Percentiles rank a stretch among this genome's conserved stretches.
phyloP scores from a whole-genome alignment of 208 protist genomes.

The Leptomonas pyrrhocoris region DNA sequence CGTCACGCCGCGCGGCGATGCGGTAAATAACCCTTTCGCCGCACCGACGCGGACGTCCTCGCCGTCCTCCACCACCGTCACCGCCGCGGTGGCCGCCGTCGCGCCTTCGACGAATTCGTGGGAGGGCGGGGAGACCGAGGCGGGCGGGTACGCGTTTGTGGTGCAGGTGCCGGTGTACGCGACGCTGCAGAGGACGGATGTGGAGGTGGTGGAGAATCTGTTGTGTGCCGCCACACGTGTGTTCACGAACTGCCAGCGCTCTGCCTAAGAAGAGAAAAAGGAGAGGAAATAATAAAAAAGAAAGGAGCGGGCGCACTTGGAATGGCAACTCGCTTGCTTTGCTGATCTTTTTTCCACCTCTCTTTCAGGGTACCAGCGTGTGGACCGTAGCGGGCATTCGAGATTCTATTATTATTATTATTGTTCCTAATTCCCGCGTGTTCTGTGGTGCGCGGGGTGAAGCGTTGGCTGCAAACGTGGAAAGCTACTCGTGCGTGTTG shows the following conservation, averaged over 20 bases:
- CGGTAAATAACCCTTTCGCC: not conserved
- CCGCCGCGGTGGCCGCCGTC: not conserved
- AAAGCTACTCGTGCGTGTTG: not conserved
- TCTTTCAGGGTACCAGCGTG: too few species aligned
- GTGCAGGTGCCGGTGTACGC: slow-evolving; percentile 25
- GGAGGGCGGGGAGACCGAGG: not conserved
- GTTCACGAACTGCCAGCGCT: slow-evolving; percentile 19
- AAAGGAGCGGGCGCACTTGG: not conserved
- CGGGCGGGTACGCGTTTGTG: slow-evolving; percentile 9
- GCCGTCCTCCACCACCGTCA: not conserved
- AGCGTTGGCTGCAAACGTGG: too few species aligned
- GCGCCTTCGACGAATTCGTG: not conserved
- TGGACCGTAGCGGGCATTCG: too few species aligned
- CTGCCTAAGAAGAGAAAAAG: not conserved
- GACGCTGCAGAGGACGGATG: slow-evolving; percentile 14
- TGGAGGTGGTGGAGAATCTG: slow-evolving; percentile 23
- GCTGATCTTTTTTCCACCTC: slow-evolving; percentile 24
- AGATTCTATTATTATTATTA: too few species aligned
- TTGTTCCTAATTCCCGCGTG: too few species aligned
- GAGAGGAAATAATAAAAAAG: too few species aligned
- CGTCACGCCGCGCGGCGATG: not conserved
- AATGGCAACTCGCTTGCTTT: too few species aligned
- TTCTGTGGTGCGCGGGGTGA: too few species aligned
- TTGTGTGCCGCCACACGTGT: slow-evolving; percentile 33
- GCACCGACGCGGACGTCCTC: not conserved